phyloP scores from a whole-genome alignment of 2,329 filamentous ascomycete genomes.

The Sarocladium oryzae region DNA sequence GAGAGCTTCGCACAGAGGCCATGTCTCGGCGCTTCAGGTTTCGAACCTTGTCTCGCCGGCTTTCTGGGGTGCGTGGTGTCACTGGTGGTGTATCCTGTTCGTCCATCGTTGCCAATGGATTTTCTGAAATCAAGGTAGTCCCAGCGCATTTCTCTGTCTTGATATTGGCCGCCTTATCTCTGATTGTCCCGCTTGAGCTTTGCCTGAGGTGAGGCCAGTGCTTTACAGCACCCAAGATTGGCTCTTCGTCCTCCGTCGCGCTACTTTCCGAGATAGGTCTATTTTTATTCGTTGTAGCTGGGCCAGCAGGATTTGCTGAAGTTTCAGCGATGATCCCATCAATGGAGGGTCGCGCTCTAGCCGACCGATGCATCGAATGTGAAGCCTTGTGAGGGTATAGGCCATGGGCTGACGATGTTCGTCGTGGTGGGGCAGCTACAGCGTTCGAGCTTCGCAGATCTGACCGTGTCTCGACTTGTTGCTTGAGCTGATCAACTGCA shows the following conservation, averaged over 20 bases:
- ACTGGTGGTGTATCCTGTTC: constrained; percentile 14
- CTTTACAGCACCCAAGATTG: background rate
- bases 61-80: constrained; percentile 19
- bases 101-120: constrained; percentile 14
- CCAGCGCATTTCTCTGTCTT: background rate
- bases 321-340: constrained; percentile 2
- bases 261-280: constrained; percentile 3
- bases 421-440: background rate
- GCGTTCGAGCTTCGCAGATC: background rate
- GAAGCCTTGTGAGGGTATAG: background rate
- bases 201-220: background rate
- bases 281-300: background rate
- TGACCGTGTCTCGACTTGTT: background rate
- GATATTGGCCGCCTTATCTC: too few relatives aligned
- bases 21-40: constrained; percentile 35
- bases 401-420: constrained; percentile 3
- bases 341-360: constrained; percentile 5
- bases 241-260: constrained; percentile 1
- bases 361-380: background rate
- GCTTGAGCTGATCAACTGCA: background rate
- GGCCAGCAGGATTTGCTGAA: background rate
- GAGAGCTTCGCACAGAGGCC: constrained; percentile 22
- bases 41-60: constrained; percentile 31
- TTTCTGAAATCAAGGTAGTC: constrained; percentile 14
- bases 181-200: background rate